Evolutionary conservation across 1,284 basidiomycete species (phyloP).

Genomic region (Hemileia vastatrix): DNA sequence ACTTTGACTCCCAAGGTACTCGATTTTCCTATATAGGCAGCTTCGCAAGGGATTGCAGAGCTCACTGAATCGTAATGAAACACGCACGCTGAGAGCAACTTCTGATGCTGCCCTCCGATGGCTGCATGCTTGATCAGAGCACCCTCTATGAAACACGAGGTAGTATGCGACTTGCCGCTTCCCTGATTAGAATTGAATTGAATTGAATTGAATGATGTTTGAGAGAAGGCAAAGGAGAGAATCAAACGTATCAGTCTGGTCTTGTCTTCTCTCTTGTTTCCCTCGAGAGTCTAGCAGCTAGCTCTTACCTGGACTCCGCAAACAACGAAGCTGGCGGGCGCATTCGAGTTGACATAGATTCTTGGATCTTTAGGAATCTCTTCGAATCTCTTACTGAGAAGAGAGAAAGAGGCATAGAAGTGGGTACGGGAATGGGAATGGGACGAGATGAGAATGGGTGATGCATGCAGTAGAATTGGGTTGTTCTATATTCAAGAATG

Average conservation of each 20-base stretch:
- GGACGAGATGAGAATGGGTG: too few relatives aligned
- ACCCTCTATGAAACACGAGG: conserved; percentile 2
- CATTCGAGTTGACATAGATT: conserved; percentile 16
- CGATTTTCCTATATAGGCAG: conserved; percentile 8
- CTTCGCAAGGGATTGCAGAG: conserved; percentile 12
- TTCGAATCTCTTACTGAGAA: too few relatives aligned
- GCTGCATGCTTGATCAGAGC: not conserved
- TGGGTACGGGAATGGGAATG: too few relatives aligned
- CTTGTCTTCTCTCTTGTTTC: not conserved
- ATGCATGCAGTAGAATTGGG: too few relatives aligned
- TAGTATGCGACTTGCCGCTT: conserved; percentile 12
- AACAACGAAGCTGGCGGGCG: conserved; percentile 11
- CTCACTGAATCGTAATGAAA: conserved; percentile 17
- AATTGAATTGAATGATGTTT: not conserved
- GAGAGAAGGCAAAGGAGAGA: too few relatives aligned
- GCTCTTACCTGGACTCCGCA: conserved; percentile 10
- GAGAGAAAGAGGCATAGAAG: too few relatives aligned
- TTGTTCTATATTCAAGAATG: too few relatives aligned
- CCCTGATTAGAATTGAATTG: not conserved
- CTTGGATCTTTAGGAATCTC: not conserved
- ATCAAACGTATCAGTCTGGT: too few relatives aligned
- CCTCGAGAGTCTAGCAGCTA: not conserved
- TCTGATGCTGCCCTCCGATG: not conserved
- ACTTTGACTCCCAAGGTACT: too few relatives aligned
- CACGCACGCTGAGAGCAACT: not conserved